Percentiles rank a stretch among this genome's conserved stretches.
Evolutionary conservation across 768 basidiomycete genomes (phyloP).

Genomic region (Pisolithus tinctorius): DNA sequence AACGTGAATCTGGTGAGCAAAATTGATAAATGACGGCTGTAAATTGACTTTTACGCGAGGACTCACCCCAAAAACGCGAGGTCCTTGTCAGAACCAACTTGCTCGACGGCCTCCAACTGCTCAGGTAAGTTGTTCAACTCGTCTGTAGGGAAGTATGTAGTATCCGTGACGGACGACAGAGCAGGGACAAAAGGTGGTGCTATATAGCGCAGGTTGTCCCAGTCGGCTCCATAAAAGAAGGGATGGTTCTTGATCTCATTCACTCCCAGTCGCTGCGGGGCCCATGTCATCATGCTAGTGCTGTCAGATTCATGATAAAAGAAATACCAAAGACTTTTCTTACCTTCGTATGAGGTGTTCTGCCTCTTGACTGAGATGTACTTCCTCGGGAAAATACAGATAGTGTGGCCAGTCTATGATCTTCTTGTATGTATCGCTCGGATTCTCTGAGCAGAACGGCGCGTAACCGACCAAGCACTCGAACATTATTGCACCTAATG

Average conservation of each 20-base stretch:
- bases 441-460: slow-evolving; percentile 95
- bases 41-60: not conserved
- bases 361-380: slow-evolving; percentile 86
- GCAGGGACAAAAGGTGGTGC: slow-evolving; percentile 95
- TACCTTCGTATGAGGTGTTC: slow-evolving; percentile 86
- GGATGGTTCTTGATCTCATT: slow-evolving; percentile 90
- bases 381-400: slow-evolving; percentile 91
- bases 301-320: slow-evolving; percentile 5
- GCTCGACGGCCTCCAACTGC: slow-evolving; percentile 53
- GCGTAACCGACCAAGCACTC: slow-evolving; percentile 98
- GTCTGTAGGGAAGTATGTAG: slow-evolving; percentile 94
- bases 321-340: slow-evolving; percentile 14
- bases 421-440: slow-evolving; percentile 97
- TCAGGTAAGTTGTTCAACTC: slow-evolving; percentile 71
- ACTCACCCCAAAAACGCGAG: slow-evolving; percentile 60
- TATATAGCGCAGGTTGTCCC: slow-evolving; percentile 85
- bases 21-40: slow-evolving; percentile 1
- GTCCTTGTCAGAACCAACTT: slow-evolving; percentile 60
- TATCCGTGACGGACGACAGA: slow-evolving; percentile 87
- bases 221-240: slow-evolving; percentile 95
- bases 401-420: slow-evolving; percentile 94
- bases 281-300: slow-evolving; percentile 78
- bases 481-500: slow-evolving; percentile 96
- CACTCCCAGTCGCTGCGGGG: slow-evolving; percentile 64
- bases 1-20: slow-evolving; percentile 62